A percentile compares a stretch with the other conserved stretches of the same genome.
phyloP scores from a whole-genome alignment of 805 yeast species.

The Yarrowia phangngaensis region DNA sequence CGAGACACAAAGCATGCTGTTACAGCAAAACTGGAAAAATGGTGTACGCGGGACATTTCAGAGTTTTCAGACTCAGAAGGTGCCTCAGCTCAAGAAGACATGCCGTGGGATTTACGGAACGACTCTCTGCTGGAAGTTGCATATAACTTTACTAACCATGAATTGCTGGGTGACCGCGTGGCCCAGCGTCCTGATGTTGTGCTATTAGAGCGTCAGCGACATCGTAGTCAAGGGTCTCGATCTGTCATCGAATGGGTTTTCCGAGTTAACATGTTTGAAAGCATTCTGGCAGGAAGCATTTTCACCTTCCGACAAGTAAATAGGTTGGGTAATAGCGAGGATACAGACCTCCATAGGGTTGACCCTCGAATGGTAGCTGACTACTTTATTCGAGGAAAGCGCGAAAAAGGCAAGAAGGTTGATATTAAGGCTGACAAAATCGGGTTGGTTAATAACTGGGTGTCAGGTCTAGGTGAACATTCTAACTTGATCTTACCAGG shows the following conservation, averaged over 20 bases:
- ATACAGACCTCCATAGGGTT: background rate
- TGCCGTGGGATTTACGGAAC: conserved; percentile 17
- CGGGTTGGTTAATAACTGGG: conserved; percentile 1
- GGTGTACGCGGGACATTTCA: conserved; percentile 9
- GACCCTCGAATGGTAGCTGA: conserved; percentile 8
- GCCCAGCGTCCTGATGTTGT: background rate
- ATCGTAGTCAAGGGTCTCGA: conserved; percentile 9
- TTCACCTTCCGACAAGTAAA: conserved; percentile 1
- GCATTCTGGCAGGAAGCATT: conserved; percentile 6
- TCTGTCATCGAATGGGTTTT: conserved; percentile 23
- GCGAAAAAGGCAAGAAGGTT: background rate
- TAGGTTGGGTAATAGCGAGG: background rate
- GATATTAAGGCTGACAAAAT: conserved; percentile 18
- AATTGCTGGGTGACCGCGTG: background rate
- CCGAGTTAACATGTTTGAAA: conserved; percentile 23
- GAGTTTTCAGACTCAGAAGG: background rate
- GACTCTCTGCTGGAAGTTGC: conserved; percentile 11
- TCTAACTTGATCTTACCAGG: background rate
- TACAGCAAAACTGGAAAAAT: background rate
- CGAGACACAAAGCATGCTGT: background rate
- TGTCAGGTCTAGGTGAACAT: background rate
- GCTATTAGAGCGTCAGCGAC: conserved; percentile 6
- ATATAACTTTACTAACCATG: conserved; percentile 5
- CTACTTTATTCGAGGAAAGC: conserved; percentile 5
- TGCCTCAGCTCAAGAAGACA: background rate